Conservation (phyloP, 352 stramenopile species). For the Phytophthora colocasiae region DNA sequence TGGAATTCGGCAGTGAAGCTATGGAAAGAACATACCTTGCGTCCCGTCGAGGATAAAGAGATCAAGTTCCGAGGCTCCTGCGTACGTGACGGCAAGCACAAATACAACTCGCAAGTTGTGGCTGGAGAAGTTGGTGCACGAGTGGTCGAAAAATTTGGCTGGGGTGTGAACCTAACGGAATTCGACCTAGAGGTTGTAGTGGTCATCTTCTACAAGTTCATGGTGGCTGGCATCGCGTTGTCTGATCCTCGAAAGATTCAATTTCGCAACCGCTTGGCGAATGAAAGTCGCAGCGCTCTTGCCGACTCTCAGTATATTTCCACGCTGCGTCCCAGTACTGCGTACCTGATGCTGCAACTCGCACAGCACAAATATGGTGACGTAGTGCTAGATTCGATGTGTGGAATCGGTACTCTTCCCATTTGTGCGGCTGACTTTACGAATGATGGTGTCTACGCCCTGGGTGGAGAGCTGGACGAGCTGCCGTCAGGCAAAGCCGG, state of each 20-base stretch:
- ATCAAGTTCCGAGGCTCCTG: conserved; percentile 80
- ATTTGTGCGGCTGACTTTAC: conserved; percentile 64
- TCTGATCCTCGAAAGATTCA: conserved; percentile 60
- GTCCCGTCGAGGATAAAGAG: conserved; percentile 21
- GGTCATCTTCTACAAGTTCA: conserved; percentile 76
- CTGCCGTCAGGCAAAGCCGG: conserved; percentile 63
- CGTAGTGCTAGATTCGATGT: conserved; percentile 84
- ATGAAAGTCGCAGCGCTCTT: conserved; percentile 65
- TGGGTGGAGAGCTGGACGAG: conserved; percentile 72
- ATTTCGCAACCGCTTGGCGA: conserved; percentile 74
- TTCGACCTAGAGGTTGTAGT: conserved; percentile 82
- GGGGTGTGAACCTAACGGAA: conserved; percentile 64
- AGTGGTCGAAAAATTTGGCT: conserved; percentile 66
- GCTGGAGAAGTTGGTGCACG: conserved; percentile 65
- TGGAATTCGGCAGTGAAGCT: conserved; percentile 64
- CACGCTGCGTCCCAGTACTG: conserved; percentile 78
- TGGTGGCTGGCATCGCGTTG: conserved; percentile 73
- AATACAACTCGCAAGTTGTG: conserved; percentile 73
- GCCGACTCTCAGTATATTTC: conserved; percentile 76
- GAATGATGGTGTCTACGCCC: conserved; percentile 58
- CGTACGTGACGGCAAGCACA: conserved; percentile 79
- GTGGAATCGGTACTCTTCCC: conserved; percentile 79
- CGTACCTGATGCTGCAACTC: conserved; percentile 79
- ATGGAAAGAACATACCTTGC: conserved; percentile 57
- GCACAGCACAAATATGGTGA: conserved; percentile 64